Evolutionary conservation across 192 early-diverging fungal species (phyloP), one percentile per base, ranked within the genome.

Genomic region (Diversispora epigaea): DNA sequence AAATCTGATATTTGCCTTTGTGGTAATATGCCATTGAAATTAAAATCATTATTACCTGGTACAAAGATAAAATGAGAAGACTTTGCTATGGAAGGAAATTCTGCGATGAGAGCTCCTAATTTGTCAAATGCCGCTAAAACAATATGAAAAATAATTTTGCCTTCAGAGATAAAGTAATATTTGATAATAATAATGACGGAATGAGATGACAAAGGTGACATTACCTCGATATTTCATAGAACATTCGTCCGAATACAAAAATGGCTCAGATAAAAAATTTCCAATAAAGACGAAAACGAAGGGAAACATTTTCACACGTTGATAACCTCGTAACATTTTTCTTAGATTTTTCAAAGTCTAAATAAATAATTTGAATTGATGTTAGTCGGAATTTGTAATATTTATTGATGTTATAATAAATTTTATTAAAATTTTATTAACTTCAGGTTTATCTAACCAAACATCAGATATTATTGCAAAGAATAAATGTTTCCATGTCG

Each of bases 231-330:
- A 96, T 60, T 87, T 82, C 7, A 77, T 71, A 3, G 86, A 86
- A 19, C 90, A 83, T n/a, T 82, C 81, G 2, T 89, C 86, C 6
- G 89, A 86, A 56, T 84, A 85, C 3, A 89, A 80, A 75, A 91
- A 93, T 0, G 91, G 89, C 50, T 83, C 84, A 2, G 93, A 95
- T 25, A 87, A 84, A 74, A 98, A 98, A 77, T 92, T 95, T 25
- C 96, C 96, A 41, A 91, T 88, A 25, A 98, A 85, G 22, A 96
- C 86, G 77, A 98, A 95, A 15, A 92, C 92, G 5, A 96, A 82
- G 8, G 94, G 96, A n/a, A 81, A 25, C 19, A 89, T 81, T 3
- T 83, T 82, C 1, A 86, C 79, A 44, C 81, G 78, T 6, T 87
- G 86, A 69, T 92, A 96, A 17, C 91, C 92, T 43, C 89, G 87